Conservation (phyloP, 2,329 filamentous ascomycete species). For the Aschersonia sp. region DNA sequence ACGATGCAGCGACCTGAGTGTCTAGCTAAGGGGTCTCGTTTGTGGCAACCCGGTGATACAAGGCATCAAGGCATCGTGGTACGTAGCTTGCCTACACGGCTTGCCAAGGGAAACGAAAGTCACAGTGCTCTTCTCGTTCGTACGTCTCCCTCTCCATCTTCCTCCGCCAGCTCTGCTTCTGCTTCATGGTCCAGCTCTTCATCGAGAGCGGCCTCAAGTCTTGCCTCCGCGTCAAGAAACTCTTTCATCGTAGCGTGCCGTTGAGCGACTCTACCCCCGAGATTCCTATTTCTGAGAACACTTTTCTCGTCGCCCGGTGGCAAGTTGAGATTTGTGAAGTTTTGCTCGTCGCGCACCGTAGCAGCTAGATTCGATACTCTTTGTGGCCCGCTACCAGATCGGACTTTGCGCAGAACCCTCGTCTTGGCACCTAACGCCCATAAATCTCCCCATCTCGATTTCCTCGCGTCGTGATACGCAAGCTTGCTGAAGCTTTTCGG, state of each 20-base stretch:
- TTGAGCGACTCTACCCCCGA: conserved; percentile 24
- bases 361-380: conserved; percentile 32
- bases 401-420: conserved; percentile 44
- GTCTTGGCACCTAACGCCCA: conserved; percentile 95
- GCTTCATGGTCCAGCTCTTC: conserved; percentile 17
- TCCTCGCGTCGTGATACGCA: conserved; percentile 85
- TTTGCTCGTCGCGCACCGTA: conserved; percentile 1
- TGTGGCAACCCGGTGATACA: too few relatives aligned
- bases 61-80: too few relatives aligned
- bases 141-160: conserved; percentile 1
- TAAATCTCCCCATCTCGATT: conserved; percentile 80
- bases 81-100: too few relatives aligned
- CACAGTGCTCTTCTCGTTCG: too few relatives aligned
- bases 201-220: conserved; percentile 15
- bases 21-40: too few relatives aligned
- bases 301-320: too few relatives aligned
- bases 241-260: conserved; percentile 25
- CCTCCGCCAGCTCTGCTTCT: conserved; percentile 10
- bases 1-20: too few relatives aligned
- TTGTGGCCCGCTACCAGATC: conserved; percentile 37
- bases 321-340: too few relatives aligned
- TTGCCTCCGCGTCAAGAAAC: conserved; percentile 19
- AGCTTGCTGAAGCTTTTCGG: conserved; percentile 66
- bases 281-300: conserved; percentile 18
- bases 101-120: too few relatives aligned